Percentiles rank a stretch among this genome's conserved stretches.
phyloP scores from a whole-genome alignment of 331 rosid genomes.

The Spiraea crenata region DNA sequence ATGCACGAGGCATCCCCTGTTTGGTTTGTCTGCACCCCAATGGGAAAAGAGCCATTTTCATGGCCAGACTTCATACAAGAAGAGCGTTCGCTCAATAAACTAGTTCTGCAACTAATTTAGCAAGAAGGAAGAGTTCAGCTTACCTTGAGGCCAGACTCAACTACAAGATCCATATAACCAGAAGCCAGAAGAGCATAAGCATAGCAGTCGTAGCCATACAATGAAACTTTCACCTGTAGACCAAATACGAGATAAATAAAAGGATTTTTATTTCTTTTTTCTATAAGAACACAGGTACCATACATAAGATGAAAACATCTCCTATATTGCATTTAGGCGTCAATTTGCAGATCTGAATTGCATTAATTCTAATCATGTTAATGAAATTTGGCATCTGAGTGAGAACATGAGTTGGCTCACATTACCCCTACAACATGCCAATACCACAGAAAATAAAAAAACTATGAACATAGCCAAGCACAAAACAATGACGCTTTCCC shows the following conservation, averaged over 20 bases:
- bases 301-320: conserved; percentile 1
- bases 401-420: neutral
- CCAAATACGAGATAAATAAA: neutral
- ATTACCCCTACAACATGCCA: neutral
- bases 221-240: conserved; percentile 79
- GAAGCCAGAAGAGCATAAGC: conserved; percentile 93
- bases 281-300: neutral
- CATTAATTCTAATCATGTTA: no score
- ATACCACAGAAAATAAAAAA: conserved; percentile 8
- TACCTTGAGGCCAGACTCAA: conserved; percentile 95
- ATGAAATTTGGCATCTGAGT: no score
- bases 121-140: conserved; percentile 1
- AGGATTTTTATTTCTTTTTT: neutral
- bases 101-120: conserved; percentile 6
- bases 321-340: neutral
- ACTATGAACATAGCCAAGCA: neutral
- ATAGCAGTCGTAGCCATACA: conserved; percentile 97
- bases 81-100: neutral
- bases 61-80: neutral
- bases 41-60: neutral
- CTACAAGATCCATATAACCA: conserved; percentile 89
- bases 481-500: neutral
- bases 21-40: neutral
- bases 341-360: no score
- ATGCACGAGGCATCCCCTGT: neutral